Conservation (phyloP, 768 basidiomycete genomes). For the Candolleomyces aberdarensis region DNA sequence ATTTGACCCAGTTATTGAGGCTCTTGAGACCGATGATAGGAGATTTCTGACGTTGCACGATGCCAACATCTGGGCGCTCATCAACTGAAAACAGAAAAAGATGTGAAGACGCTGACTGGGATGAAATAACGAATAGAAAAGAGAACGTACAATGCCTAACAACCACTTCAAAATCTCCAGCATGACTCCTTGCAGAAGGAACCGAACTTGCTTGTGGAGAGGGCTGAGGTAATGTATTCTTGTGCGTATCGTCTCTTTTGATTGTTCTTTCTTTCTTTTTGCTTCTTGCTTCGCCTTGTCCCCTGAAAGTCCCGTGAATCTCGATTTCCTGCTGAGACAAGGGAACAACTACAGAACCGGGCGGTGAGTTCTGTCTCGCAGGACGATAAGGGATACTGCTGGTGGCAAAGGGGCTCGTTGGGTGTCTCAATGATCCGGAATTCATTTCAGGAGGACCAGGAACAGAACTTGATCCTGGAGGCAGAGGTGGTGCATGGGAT, state of each 20-base stretch:
- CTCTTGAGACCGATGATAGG: conserved; percentile 96
- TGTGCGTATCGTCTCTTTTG: too few species aligned
- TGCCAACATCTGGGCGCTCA: conserved; percentile 86
- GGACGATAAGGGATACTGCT: conserved; percentile 56
- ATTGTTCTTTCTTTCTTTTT: too few species aligned
- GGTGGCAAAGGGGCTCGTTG: not conserved
- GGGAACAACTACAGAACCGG: conserved; percentile 60
- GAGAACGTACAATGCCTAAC: conserved; percentile 71
- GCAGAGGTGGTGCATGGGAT: not conserved
- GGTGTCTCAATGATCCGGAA: too few species aligned
- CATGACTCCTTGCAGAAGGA: conserved; percentile 42
- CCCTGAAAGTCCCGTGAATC: conserved; percentile 52
- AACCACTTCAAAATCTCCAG: conserved; percentile 65
- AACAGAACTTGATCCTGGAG: not conserved
- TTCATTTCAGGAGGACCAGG: too few species aligned
- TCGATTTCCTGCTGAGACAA: conserved; percentile 62
- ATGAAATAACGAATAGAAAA: not conserved
- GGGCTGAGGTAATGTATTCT: too few species aligned
- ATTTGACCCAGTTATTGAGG: conserved; percentile 99
- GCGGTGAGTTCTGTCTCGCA: conserved; percentile 53
- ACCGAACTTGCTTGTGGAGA: conserved; percentile 18
- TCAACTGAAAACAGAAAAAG: conserved; percentile 61
- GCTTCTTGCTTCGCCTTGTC: too few species aligned
- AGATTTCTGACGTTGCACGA: conserved; percentile 78
- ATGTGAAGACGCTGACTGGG: not conserved